Conservation (phyloP, 192 early-diverging fungal species). For the Coemansia sp. region DNA sequence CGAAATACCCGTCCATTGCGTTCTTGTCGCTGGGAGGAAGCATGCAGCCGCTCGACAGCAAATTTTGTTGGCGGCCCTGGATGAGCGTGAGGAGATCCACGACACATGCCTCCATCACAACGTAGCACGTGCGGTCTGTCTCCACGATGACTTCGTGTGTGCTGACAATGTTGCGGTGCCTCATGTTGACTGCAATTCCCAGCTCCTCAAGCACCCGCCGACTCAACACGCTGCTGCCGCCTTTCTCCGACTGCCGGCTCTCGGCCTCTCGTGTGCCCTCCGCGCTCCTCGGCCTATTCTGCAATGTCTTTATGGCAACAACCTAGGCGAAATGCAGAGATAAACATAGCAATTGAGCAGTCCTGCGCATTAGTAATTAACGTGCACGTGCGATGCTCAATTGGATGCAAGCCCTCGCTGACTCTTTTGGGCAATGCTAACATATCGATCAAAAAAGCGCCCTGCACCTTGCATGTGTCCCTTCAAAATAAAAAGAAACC, state of each 20-base stretch:
- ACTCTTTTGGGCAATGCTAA: slow-evolving; percentile 1
- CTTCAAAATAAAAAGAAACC: neutral
- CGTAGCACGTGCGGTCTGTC: slow-evolving; percentile 59
- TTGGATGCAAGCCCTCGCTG: neutral
- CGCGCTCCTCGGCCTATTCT: neutral
- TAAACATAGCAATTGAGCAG: neutral
- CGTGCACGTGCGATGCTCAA: neutral
- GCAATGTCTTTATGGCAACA: slow-evolving; percentile 49
- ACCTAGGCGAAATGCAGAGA: slow-evolving; percentile 15
- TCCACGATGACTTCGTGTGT: slow-evolving; percentile 72
- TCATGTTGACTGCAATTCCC: slow-evolving; percentile 50
- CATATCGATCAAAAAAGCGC: neutral
- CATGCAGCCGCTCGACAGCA: neutral
- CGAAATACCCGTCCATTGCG: slow-evolving; percentile 80
- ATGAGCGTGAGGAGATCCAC: slow-evolving; percentile 82
- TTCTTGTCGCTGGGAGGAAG: slow-evolving; percentile 32
- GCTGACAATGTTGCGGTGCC: slow-evolving; percentile 71
- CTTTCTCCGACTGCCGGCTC: neutral
- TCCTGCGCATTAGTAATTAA: neutral
- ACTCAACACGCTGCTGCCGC: slow-evolving; percentile 9
- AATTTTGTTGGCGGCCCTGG: slow-evolving; percentile 53
- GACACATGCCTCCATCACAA: slow-evolving; percentile 86
- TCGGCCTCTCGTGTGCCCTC: neutral
- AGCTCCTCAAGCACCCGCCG: slow-evolving; percentile 50
- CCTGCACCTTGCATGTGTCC: neutral